phyloP scores from a whole-genome alignment of 371 early-diverging fungal species.

The Thermomucor indicae-seudaticae region DNA sequence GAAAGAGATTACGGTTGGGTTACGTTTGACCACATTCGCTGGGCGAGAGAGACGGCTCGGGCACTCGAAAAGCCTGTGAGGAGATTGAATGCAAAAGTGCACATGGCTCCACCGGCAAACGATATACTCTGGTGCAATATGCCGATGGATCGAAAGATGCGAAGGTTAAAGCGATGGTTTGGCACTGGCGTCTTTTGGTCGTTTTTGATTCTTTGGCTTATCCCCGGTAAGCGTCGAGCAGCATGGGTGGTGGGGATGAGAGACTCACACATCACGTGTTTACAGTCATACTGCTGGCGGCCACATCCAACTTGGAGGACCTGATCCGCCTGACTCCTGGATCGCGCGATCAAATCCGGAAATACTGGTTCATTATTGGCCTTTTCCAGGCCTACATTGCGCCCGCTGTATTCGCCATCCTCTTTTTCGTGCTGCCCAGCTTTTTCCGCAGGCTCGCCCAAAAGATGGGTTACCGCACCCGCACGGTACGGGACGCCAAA shows the following conservation, averaged over 20 bases:
- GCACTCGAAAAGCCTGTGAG: conserved; percentile 9
- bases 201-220: conserved; percentile 66
- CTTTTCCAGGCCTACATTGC: conserved; percentile 69
- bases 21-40: conserved; percentile 60
- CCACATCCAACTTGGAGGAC: conserved; percentile 59
- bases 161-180: conserved; percentile 50
- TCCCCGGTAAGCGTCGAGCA: no score
- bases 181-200: conserved; percentile 55
- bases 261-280: no score
- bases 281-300: conserved; percentile 59
- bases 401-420: conserved; percentile 65
- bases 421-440: conserved; percentile 63
- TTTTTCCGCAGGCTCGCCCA: conserved; percentile 63
- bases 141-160: conserved; percentile 50
- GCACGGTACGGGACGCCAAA: conserved; percentile 64
- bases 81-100: conserved; percentile 20
- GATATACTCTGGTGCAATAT: conserved; percentile 84
- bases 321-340: conserved; percentile 52
- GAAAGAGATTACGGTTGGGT: conserved; percentile 76
- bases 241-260: no score
- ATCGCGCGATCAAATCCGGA: conserved; percentile 46
- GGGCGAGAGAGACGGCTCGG: conserved; percentile 50
- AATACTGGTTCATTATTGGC: conserved; percentile 48
- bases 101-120: conserved; percentile 67
- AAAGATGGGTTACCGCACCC: conserved; percentile 71